Base-by-base conservation (phyloP, 345 rosid species). In the Angophora floribunda region DNA sequence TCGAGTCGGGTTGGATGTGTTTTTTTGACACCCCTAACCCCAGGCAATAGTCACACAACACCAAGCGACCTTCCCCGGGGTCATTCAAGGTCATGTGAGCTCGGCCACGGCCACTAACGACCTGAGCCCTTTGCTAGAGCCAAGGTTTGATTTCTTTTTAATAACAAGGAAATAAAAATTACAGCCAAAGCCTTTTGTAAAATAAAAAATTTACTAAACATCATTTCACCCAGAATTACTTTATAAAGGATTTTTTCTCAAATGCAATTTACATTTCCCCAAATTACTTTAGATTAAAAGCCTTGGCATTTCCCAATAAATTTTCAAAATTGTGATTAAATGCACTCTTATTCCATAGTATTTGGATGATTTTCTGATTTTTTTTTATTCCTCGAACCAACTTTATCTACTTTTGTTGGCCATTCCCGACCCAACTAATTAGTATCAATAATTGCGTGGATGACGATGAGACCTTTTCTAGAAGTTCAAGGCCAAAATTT, bases 81-180 rank as follows among this genome's bases (percentile, higher is more conserved):
- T 36, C 41, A 36, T 4, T 4, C 5, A 8, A 3, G 28, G 5
- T 8, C 61, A 55, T 8, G 61, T 1, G 0, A 55, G 26, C 61
- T 55, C 19, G 22, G 12, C 11, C 61, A 21, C 61, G 26, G 3
- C 11, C 7, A 0, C 61, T 17, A 3, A 0, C 28, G 0, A 36
- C 41, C 41, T 36, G 41, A 36, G 41, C 41, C 4, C 41, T 36
- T 2, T 36, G 41, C 41, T 36, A 4, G 41, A 36, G 41, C 41
- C 41, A 36, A 36, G 28, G 61, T 55, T 22, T 22, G 61, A 55
- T 55, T 55, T 55, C 28, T 4, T 22, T 55, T 55, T 55, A 55
- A 55, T 55, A 55, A 8, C 4, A 0, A 53, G 6, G 3, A 52
- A 53, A 52, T 36, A 17, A 53, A 55, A 55, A 55, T 7, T 8